Evolutionary conservation across 257 asterid species (phyloP), one percentile per base, ranked within the genome.

Genomic region (Primulina huaijiensis): DNA sequence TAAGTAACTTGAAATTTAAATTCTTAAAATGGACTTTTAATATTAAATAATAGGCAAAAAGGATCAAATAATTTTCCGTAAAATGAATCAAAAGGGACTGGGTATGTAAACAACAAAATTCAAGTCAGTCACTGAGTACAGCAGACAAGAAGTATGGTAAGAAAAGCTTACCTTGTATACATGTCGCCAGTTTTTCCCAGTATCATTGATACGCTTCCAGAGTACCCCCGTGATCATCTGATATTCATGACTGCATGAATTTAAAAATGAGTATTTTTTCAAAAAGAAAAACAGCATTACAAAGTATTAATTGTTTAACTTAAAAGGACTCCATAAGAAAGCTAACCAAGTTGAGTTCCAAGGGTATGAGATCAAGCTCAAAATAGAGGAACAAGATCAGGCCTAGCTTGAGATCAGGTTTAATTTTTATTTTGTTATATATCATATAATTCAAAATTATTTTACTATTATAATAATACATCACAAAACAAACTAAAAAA

Each of bases 171-270:
- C 99, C 97, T 94, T 94, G 88, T 89, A 94, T 25, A 94, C 97
- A 73, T 91, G 97, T 74, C 97, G 90, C 99, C 99, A 94, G 71
- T 94, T 88, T 82, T 89, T 91, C 19, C 97, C 95, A 71, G 92
- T 91, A 78, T 94, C 99, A 82, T 88, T 91, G 71, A 88, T 68
- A 60, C 97, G 97, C 88, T 94, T 94, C 99, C 99, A 94, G 72
- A 94, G 62, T 31, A 94, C 89, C 8, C 96, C 69, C 97, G 91
- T 88, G 80, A 94, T 89, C 84, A 94, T 91, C 79, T 94, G 97
- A 84, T 86, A 88, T 82, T 94, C 95, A 20, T 91, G 96, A 78
- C 99, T 94, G 92, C 68, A 35, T 70, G 56, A 65, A 43, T 38
- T 16, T 58, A 65, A 27, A 76, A 71, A 64, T 65, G 38, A 71